phyloP scores from a whole-genome alignment of 2,329 filamentous ascomycete genomes.

The Penicillium expansum region DNA sequence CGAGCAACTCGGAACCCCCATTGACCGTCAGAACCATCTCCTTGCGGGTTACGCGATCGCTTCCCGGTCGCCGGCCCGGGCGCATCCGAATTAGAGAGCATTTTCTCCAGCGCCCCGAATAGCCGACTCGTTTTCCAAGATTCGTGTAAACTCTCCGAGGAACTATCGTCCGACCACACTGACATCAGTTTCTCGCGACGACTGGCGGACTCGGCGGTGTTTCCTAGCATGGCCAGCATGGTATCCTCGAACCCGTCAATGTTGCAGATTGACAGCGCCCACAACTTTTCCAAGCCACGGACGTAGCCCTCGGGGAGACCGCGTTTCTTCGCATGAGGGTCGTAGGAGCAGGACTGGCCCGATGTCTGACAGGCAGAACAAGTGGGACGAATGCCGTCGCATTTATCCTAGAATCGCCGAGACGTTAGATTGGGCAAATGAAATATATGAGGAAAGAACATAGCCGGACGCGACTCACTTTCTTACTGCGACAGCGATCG shows the following conservation, averaged over 20 bases:
- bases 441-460: background rate
- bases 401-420: constrained; percentile 36
- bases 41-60: constrained; percentile 34
- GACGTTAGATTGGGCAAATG: background rate
- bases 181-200: constrained; percentile 36
- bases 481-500: constrained; percentile 47
- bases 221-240: constrained; percentile 40
- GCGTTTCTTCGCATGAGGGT: constrained; percentile 46
- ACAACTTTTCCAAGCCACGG: constrained; percentile 47
- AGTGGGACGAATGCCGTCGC: constrained; percentile 44
- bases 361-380: constrained; percentile 44
- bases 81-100: constrained; percentile 38
- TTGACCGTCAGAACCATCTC: constrained; percentile 20
- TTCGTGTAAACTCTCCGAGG: constrained; percentile 45
- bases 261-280: constrained; percentile 45
- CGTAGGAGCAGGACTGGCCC: constrained; percentile 44
- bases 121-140: constrained; percentile 46
- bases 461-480: constrained; percentile 24
- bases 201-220: constrained; percentile 31
- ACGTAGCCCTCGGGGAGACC: constrained; percentile 49
- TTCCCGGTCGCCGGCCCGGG: constrained; percentile 29
- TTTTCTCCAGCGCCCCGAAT: constrained; percentile 40
- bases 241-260: constrained; percentile 46
- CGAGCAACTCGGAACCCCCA: constrained; percentile 36
- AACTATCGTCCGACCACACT: constrained; percentile 41